Evolutionary conservation across 768 basidiomycete species (phyloP).

Genomic region (Boletus subcaerulescens): DNA sequence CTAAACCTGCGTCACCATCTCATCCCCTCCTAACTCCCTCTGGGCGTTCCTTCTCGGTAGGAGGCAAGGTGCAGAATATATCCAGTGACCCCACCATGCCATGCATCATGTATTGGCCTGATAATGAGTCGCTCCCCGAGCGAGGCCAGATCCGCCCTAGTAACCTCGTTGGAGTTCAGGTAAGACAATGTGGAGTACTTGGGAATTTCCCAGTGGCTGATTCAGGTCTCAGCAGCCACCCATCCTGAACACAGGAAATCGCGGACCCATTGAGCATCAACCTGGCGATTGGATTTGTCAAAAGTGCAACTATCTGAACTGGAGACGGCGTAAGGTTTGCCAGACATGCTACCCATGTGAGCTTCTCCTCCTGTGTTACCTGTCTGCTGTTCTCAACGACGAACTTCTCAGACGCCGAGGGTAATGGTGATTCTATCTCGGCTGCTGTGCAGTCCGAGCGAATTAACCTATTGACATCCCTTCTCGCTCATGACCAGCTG

Average conservation of each 20-base stretch:
- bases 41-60: slow-evolving; percentile 70
- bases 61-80: slow-evolving; percentile 78
- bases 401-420: slow-evolving; percentile 64
- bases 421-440: slow-evolving; percentile 85
- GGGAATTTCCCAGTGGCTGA: background rate
- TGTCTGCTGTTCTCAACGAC: slow-evolving; percentile 11
- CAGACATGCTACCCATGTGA: slow-evolving; percentile 84
- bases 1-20: slow-evolving; percentile 42
- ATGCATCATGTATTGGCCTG: slow-evolving; percentile 89
- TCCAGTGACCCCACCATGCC: slow-evolving; percentile 68
- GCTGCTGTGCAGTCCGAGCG: slow-evolving; percentile 82
- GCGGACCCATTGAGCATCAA: slow-evolving; percentile 84
- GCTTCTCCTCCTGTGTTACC: slow-evolving; percentile 28
- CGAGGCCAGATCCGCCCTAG: slow-evolving; percentile 74
- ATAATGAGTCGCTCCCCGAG: slow-evolving; percentile 81
- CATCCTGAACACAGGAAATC: slow-evolving; percentile 85
- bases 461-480: slow-evolving; percentile 73
- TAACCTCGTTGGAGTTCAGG: slow-evolving; percentile 51
- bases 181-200: slow-evolving; percentile 28
- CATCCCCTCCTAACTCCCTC: slow-evolving; percentile 81
- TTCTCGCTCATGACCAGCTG: slow-evolving; percentile 57
- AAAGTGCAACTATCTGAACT: slow-evolving; percentile 86
- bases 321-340: slow-evolving; percentile 85
- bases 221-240: slow-evolving; percentile 60
- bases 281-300: slow-evolving; percentile 81